Evolutionary conservation across 1,284 basidiomycete species (phyloP).

Genomic region (Tilletia caries): DNA sequence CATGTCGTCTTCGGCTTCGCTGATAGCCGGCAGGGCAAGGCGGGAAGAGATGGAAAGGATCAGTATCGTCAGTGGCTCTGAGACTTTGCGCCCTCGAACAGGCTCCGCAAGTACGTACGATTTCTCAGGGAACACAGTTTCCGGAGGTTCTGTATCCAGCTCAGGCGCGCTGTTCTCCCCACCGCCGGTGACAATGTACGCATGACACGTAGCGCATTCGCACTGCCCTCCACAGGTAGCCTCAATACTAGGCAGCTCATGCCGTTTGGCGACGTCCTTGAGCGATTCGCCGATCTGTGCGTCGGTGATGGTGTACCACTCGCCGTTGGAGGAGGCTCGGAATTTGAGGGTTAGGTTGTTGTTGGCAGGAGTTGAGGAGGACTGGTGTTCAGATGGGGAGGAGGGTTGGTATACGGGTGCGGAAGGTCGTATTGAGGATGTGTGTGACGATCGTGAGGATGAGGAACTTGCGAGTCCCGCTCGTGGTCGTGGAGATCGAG

Average conservation of each 20-base stretch:
- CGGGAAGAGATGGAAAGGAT: background rate
- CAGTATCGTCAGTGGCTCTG: background rate
- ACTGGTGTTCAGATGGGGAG: background rate
- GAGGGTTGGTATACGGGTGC: background rate
- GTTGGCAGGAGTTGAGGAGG: background rate
- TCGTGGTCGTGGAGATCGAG: too few species aligned
- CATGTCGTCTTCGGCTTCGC: conserved; percentile 36
- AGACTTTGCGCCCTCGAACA: background rate
- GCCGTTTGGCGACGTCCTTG: conserved; percentile 44
- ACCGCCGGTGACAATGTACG: conserved; percentile 23
- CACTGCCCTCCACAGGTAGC: conserved; percentile 50
- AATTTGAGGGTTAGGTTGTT: conserved; percentile 30
- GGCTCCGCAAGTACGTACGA: background rate
- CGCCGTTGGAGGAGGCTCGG: conserved; percentile 28
- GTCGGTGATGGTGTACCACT: conserved; percentile 23
- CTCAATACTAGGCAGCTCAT: conserved; percentile 42
- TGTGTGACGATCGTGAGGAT: too few species aligned
- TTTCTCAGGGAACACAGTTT: conserved; percentile 12
- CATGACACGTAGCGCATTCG: conserved; percentile 48
- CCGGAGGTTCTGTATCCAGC: conserved; percentile 5
- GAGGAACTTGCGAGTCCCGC: too few species aligned
- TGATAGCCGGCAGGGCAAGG: too few species aligned
- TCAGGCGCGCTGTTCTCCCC: conserved; percentile 21
- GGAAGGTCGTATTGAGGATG: background rate
- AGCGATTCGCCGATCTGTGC: conserved; percentile 46